Conservation (phyloP, 2,329 filamentous ascomycete genomes). For the Fusarium cicatricum region DNA sequence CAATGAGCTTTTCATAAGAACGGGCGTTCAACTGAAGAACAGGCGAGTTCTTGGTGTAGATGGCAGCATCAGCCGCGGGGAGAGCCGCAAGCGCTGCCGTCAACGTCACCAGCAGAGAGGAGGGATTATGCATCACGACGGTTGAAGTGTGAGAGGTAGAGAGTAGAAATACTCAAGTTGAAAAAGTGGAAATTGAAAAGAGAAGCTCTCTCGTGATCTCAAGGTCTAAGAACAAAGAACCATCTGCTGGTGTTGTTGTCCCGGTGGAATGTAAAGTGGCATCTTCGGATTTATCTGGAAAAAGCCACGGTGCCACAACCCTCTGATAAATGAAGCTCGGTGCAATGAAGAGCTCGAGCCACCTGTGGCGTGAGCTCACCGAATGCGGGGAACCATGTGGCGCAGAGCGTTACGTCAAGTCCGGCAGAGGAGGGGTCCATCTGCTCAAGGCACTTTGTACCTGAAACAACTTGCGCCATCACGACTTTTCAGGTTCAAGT, state of each 20-base stretch:
- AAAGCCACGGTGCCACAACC: slow-evolving; percentile 44
- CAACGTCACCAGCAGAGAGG: slow-evolving; percentile 55
- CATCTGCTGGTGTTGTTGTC: slow-evolving; percentile 17
- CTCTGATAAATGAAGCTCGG: slow-evolving; percentile 31
- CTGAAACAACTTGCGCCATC: slow-evolving; percentile 25
- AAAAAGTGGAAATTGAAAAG: background rate
- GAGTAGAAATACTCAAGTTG: background rate
- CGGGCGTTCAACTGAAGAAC: slow-evolving; percentile 84
- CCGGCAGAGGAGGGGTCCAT: slow-evolving; percentile 3
- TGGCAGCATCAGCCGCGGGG: slow-evolving; percentile 70
- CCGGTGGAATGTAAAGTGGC: slow-evolving; percentile 37
- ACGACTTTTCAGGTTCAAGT: background rate
- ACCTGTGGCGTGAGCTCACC: slow-evolving; percentile 33
- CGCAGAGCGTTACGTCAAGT: slow-evolving; percentile 32
- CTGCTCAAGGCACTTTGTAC: background rate
- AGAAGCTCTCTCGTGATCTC: slow-evolving; percentile 9
- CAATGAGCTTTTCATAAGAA: slow-evolving; percentile 83
- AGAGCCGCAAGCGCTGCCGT: slow-evolving; percentile 70
- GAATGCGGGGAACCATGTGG: slow-evolving; percentile 29
- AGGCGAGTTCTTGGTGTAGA: slow-evolving; percentile 88
- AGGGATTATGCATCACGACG: slow-evolving; percentile 61
- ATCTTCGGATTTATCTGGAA: slow-evolving; percentile 39
- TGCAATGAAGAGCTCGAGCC: slow-evolving; percentile 33
- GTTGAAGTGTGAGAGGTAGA: background rate
- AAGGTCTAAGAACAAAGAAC: slow-evolving; percentile 14